Evolutionary conservation across 2,329 filamentous ascomycete genomes (phyloP).

Genomic region (Raffaelea arxii): DNA sequence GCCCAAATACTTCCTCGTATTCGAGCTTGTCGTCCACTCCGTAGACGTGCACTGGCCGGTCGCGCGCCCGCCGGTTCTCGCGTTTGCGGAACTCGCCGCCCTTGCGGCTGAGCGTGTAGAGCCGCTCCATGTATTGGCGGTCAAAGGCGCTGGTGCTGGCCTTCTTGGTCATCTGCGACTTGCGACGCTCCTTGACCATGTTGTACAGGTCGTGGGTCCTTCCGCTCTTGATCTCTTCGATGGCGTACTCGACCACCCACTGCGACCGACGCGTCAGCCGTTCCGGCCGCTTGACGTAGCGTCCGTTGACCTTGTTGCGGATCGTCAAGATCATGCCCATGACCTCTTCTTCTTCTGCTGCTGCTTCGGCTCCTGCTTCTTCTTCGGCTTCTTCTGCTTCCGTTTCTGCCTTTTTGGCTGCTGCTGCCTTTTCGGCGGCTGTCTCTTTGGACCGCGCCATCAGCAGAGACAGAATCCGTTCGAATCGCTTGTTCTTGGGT

Average conservation of each 20-base stretch:
- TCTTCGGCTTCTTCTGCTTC: slow-evolving; percentile 5
- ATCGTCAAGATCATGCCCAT: slow-evolving; percentile 60
- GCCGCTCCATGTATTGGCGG: slow-evolving; percentile 9
- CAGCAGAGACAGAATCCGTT: slow-evolving; percentile 40
- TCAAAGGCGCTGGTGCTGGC: slow-evolving; percentile 5
- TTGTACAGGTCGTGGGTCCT: slow-evolving; percentile 9
- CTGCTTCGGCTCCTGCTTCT: neutral
- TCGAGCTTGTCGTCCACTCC: slow-evolving; percentile 26
- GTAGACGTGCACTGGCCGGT: slow-evolving; percentile 35
- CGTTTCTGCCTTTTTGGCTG: neutral
- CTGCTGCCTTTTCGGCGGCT: neutral
- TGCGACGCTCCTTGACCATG: slow-evolving; percentile 9
- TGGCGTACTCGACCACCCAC: slow-evolving; percentile 73
- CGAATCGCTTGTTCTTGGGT: slow-evolving; percentile 37
- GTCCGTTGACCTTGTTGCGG: slow-evolving; percentile 61
- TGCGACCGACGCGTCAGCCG: slow-evolving; percentile 28
- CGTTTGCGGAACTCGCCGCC: slow-evolving; percentile 18
- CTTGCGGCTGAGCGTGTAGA: slow-evolving; percentile 10
- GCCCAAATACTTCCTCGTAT: slow-evolving; percentile 25
- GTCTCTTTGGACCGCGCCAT: slow-evolving; percentile 25
- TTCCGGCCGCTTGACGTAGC: slow-evolving; percentile 51
- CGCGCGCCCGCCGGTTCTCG: slow-evolving; percentile 34
- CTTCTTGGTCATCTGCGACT: neutral
- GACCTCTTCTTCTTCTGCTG: slow-evolving; percentile 26
- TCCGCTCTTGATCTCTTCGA: slow-evolving; percentile 35